A percentile compares a stretch with the other conserved stretches of the same genome.
phyloP scores from a whole-genome alignment of 371 early-diverging fungal genomes.

The Zychaea mexicana region DNA sequence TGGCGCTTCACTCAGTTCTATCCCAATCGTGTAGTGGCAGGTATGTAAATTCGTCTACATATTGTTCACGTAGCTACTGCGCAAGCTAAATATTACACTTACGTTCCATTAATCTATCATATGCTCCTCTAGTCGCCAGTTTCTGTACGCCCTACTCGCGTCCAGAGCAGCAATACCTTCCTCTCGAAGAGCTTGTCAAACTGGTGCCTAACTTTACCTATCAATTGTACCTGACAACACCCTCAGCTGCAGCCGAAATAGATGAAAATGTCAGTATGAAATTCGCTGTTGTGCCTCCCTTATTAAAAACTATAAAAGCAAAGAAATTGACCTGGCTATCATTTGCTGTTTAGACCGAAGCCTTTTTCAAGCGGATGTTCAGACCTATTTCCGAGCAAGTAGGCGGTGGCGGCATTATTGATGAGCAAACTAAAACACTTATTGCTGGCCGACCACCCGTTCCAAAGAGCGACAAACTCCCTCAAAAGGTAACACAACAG shows the following conservation, averaged over 20 bases:
- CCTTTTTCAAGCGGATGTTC: slow-evolving; percentile 37
- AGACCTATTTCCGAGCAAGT: slow-evolving; percentile 25
- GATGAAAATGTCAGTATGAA: slow-evolving; percentile 23
- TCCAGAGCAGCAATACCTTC: slow-evolving; percentile 31
- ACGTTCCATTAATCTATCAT: no score
- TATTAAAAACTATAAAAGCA: background rate
- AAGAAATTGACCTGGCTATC: background rate
- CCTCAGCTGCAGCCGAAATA: slow-evolving; percentile 45
- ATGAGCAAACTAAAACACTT: slow-evolving; percentile 21
- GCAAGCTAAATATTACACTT: background rate
- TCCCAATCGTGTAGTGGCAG: slow-evolving; percentile 64
- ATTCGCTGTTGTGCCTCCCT: background rate
- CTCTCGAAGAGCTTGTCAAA: slow-evolving; percentile 56
- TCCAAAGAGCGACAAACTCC: slow-evolving; percentile 24
- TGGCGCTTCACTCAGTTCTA: slow-evolving; percentile 72
- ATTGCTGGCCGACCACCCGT: slow-evolving; percentile 30
- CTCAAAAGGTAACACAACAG: slow-evolving; percentile 20
- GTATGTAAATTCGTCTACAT: background rate
- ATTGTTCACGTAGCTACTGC: no score
- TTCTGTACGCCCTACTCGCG: slow-evolving; percentile 68
- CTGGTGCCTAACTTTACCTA: slow-evolving; percentile 59
- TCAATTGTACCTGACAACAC: slow-evolving; percentile 47
- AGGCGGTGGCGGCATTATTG: slow-evolving; percentile 18
- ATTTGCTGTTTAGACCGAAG: slow-evolving; percentile 12
- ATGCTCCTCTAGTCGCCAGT: slow-evolving; percentile 35